Conservation (phyloP, 352 stramenopile genomes). For the Elongisporangium undulatum region DNA sequence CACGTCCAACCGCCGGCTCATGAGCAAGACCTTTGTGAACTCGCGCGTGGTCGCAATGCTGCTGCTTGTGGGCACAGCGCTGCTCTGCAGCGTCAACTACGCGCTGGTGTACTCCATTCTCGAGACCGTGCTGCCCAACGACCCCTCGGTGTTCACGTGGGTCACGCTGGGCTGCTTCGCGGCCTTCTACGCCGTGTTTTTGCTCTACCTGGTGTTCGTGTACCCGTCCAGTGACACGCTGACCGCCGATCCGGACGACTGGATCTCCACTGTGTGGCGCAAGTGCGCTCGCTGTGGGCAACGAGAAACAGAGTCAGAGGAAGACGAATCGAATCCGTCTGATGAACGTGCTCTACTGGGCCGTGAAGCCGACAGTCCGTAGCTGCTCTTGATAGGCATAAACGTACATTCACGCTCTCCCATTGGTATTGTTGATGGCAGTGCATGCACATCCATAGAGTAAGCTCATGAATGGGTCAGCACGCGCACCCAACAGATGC, state of each 20-base stretch:
- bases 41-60: conserved; percentile 22
- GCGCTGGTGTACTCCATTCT: conserved; percentile 52
- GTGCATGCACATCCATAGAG: neutral
- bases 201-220: conserved; percentile 53
- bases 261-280: neutral
- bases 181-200: conserved; percentile 30
- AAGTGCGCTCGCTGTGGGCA: neutral
- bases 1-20: conserved; percentile 43
- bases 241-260: neutral
- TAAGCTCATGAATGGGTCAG: neutral
- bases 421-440: too few species aligned
- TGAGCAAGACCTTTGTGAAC: conserved; percentile 58
- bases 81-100: conserved; percentile 66
- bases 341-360: neutral
- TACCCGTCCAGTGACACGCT: conserved; percentile 25
- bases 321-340: neutral
- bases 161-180: conserved; percentile 11
- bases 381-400: too few species aligned
- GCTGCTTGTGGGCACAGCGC: conserved; percentile 30
- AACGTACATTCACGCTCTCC: too few species aligned
- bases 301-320: neutral
- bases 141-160: conserved; percentile 19
- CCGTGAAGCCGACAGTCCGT: too few species aligned
- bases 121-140: conserved; percentile 21
- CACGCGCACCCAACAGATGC: neutral